Percentiles rank a stretch among this genome's conserved stretches.
Conservation (phyloP, 345 rosid genomes). For the Gossypium rotundifolium region DNA sequence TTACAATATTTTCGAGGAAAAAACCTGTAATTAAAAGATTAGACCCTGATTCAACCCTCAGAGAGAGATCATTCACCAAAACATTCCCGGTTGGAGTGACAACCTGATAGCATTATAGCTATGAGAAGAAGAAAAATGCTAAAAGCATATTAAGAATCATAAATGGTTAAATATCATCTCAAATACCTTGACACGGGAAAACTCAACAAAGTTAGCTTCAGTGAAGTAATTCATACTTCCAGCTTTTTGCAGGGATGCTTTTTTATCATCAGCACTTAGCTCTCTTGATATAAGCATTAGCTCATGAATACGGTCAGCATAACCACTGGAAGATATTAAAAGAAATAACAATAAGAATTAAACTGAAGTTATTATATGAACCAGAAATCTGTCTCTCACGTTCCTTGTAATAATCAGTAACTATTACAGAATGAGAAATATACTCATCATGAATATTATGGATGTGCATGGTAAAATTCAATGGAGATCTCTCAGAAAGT, state of each 20-base stretch:
- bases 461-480: not conserved
- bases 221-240: conserved; percentile 66
- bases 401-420: too few species aligned
- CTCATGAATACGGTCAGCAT: conserved; percentile 96
- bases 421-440: not conserved
- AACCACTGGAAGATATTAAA: conserved; percentile 54
- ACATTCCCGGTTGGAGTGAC: conserved; percentile 92
- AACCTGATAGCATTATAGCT: conserved; percentile 48
- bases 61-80: conserved; percentile 85
- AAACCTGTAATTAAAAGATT: conserved; percentile 93
- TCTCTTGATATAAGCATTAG: conserved; percentile 80
- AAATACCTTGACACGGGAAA: conserved; percentile 87
- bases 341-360: conserved; percentile 17
- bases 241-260: conserved; percentile 52
- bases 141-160: not conserved
- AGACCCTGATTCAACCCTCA: conserved; percentile 87
- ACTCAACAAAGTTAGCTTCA: conserved; percentile 85
- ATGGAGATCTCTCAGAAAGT: not conserved
- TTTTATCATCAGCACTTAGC: conserved; percentile 54
- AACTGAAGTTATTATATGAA: not conserved
- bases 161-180: conserved; percentile 6
- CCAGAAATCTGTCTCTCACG: not conserved
- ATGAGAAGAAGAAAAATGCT: conserved; percentile 14
- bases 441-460: not conserved
- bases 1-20: conserved; percentile 14